These are phyloP conservation scores for Lachancea meyersii DNA, from an alignment of 805 yeast genomes.

Conservation along the genomic window DNA sequence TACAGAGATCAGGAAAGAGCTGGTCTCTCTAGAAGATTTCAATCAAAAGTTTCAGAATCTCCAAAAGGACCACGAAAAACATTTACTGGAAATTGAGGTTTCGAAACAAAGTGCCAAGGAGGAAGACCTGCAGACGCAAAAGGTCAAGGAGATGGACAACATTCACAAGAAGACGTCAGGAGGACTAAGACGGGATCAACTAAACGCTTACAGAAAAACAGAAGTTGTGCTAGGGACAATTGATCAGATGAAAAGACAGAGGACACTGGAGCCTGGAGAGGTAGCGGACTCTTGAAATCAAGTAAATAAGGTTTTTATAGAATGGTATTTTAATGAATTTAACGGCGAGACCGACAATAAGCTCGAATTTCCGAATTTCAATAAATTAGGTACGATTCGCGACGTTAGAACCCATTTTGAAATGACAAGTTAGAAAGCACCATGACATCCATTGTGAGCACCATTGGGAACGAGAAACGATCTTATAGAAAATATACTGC, in stretches of 20 bases:
- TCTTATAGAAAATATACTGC: constrained; percentile 1
- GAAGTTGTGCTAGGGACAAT: constrained; percentile 65
- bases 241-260: constrained; percentile 35
- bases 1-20: constrained; percentile 40
- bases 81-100: constrained; percentile 55
- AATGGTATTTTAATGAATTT: background rate
- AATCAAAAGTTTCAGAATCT: constrained; percentile 54
- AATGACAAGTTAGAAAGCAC: background rate
- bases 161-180: constrained; percentile 44
- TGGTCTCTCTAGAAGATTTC: constrained; percentile 58
- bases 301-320: background rate
- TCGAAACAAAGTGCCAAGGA: constrained; percentile 64
- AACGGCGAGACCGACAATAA: too few species aligned
- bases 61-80: constrained; percentile 57
- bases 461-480: background rate
- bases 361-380: background rate
- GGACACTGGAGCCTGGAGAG: constrained; percentile 25
- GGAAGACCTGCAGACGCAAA: constrained; percentile 52
- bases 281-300: background rate
- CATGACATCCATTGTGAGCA: background rate
- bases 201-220: constrained; percentile 46
- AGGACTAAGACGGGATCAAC: constrained; percentile 38
- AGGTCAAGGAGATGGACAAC: constrained; percentile 35
- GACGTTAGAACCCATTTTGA: background rate
- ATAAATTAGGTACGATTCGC: too few species aligned